Percentiles rank a stretch among this genome's conserved stretches.
These are phyloP conservation scores for Schizophyllum commune DNA, from an alignment of 1,284 basidiomycete genomes.

Conservation along the genomic window DNA sequence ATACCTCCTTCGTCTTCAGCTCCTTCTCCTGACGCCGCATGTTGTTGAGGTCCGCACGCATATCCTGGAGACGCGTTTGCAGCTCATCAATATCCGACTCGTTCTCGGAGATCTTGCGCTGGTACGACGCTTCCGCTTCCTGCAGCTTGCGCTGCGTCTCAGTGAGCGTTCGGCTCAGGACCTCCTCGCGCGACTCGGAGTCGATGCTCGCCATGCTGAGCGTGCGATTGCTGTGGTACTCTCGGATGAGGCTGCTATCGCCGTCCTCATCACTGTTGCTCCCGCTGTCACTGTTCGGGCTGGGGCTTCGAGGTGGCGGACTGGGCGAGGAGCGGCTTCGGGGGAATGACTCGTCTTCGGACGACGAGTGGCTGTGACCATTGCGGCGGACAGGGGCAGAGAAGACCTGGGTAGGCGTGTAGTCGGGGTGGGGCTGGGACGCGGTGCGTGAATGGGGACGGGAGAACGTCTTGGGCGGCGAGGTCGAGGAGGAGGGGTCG, in stretches of 20 bases:
- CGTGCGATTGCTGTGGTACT: conserved; percentile 53
- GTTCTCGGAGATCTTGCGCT: conserved; percentile 60
- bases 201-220: conserved; percentile 50
- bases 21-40: conserved; percentile 88
- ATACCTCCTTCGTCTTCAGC: conserved; percentile 71
- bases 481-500: conserved; percentile 38
- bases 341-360: conserved; percentile 12
- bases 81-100: conserved; percentile 74
- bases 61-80: conserved; percentile 65
- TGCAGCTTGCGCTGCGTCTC: conserved; percentile 67
- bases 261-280: conserved; percentile 37
- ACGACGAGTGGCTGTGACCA: conserved; percentile 17
- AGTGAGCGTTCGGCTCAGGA: conserved; percentile 51
- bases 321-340: conserved; percentile 17
- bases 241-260: conserved; percentile 36
- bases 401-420: conserved; percentile 12
- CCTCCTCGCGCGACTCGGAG: conserved; percentile 56
- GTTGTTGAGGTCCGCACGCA: conserved; percentile 61
- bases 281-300: conserved; percentile 21
- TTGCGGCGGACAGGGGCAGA: conserved; percentile 28
- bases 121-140: conserved; percentile 64
- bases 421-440: conserved; percentile 27
- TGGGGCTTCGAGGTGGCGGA: conserved; percentile 26
- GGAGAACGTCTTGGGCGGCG: conserved; percentile 27
- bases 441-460: conserved; percentile 56